Percentiles rank a stretch among this genome's conserved stretches.
Evolutionary conservation across 805 yeast species (phyloP).

Genomic region (Nakazawaea sp.): DNA sequence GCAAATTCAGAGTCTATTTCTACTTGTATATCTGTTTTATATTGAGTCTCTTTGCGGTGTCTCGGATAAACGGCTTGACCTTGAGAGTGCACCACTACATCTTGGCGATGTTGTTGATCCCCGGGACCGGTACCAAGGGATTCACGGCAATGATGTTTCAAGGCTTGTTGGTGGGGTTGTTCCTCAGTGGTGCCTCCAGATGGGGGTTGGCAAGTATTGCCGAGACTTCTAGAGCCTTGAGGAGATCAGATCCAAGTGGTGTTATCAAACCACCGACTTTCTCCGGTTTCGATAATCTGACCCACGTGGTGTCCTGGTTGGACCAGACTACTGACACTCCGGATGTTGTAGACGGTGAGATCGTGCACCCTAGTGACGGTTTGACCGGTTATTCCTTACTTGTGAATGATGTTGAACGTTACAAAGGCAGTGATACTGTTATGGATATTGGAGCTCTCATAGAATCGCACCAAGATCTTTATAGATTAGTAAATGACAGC

Average conservation of each 20-base stretch:
- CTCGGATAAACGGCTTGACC: conserved; percentile 57
- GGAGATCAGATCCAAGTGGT: conserved; percentile 70
- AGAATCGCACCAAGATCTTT: conserved; percentile 21
- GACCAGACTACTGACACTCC: conserved; percentile 12
- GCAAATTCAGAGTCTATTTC: conserved; percentile 55
- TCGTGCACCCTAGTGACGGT: conserved; percentile 19
- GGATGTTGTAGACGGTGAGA: conserved; percentile 18
- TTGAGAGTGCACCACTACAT: conserved; percentile 78
- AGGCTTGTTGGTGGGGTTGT: conserved; percentile 76
- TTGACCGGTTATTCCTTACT: conserved; percentile 55
- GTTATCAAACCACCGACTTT: conserved; percentile 44
- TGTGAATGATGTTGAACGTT: conserved; percentile 74
- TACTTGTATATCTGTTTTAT: conserved; percentile 43
- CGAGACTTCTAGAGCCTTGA: conserved; percentile 62
- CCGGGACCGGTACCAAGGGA: conserved; percentile 79
- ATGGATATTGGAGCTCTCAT: conserved; percentile 35
- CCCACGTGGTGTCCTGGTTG: conserved; percentile 33
- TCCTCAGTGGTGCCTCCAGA: conserved; percentile 77
- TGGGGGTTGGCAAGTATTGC: conserved; percentile 93
- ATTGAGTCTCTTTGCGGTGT: conserved; percentile 34
- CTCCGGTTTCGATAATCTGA: conserved; percentile 21
- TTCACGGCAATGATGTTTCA: conserved; percentile 68
- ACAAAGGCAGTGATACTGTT: conserved; percentile 44
- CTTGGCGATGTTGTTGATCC: conserved; percentile 67
- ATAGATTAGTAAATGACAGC: conserved; percentile 24